A percentile compares a stretch with the other conserved stretches of the same genome.
These are phyloP conservation scores for Craterostigma plantagineum DNA, from an alignment of 257 asterid genomes.

Conservation along the genomic window DNA sequence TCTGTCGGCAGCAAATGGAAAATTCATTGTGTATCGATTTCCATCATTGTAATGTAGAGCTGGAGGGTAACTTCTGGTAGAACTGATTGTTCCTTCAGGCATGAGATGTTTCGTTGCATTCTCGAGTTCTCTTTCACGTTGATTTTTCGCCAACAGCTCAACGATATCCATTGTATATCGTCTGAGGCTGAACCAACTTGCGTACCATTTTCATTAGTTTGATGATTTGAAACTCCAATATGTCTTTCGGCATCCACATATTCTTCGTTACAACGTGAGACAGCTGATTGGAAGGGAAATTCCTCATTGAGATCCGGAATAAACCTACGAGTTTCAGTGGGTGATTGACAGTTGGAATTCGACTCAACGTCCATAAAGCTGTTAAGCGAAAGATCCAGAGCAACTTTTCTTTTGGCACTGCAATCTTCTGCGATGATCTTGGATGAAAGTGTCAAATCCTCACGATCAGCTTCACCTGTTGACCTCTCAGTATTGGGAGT, in stretches of 20 bases:
- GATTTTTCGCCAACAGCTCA: slow-evolving; percentile 50
- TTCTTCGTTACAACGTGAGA: slow-evolving; percentile 12
- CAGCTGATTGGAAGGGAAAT: slow-evolving; percentile 16
- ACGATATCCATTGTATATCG: slow-evolving; percentile 75
- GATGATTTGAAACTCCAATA: slow-evolving; percentile 9
- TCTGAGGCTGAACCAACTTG: slow-evolving; percentile 25
- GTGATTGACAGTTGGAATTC: slow-evolving; percentile 10
- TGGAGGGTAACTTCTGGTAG: slow-evolving; percentile 12
- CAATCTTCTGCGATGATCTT: slow-evolving; percentile 18
- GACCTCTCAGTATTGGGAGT: slow-evolving; percentile 16
- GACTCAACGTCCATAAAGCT: slow-evolving; percentile 16
- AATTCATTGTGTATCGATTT: slow-evolving; percentile 10
- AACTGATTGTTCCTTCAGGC: slow-evolving; percentile 11
- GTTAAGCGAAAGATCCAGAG: slow-evolving; percentile 39
- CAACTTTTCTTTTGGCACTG: slow-evolving; percentile 15
- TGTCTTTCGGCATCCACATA: slow-evolving; percentile 16
- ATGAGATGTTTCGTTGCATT: slow-evolving; percentile 12
- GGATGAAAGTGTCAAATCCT: slow-evolving; percentile 10
- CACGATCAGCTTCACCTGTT: slow-evolving; percentile 16
- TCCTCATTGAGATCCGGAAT: slow-evolving; percentile 39
- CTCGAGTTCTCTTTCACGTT: slow-evolving; percentile 39
- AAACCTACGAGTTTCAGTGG: slow-evolving; percentile 9
- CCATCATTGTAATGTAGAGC: slow-evolving; percentile 9
- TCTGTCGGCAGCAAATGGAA: slow-evolving; percentile 6
- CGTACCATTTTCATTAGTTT: slow-evolving; percentile 8